These are phyloP conservation scores for Hanseniaspora lachancei DNA, from an alignment of 805 yeast species.

Conservation along the genomic window DNA sequence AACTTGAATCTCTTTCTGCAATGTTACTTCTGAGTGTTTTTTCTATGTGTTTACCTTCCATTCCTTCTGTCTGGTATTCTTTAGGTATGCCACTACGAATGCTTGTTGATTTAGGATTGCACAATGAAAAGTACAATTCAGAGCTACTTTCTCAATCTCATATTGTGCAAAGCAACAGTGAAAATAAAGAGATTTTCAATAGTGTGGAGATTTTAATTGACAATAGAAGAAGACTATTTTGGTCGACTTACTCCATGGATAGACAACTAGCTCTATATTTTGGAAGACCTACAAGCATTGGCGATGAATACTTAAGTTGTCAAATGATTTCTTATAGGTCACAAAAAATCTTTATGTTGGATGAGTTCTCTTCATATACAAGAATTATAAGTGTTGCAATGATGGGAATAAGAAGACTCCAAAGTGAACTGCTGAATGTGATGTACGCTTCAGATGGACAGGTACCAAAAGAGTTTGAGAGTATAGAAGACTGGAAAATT, in stretches of 20 bases:
- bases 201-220: slow-evolving; percentile 50
- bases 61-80: slow-evolving; percentile 88
- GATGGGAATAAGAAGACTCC: slow-evolving; percentile 58
- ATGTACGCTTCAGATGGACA: slow-evolving; percentile 56
- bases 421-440: slow-evolving; percentile 60
- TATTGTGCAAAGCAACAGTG: too few species aligned
- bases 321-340: slow-evolving; percentile 38
- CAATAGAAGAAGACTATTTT: slow-evolving; percentile 60
- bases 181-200: slow-evolving; percentile 2
- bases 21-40: slow-evolving; percentile 54
- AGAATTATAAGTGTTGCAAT: slow-evolving; percentile 51
- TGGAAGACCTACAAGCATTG: slow-evolving; percentile 80
- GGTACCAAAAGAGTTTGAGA: slow-evolving; percentile 48
- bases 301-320: slow-evolving; percentile 63
- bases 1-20: slow-evolving; percentile 63
- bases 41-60: slow-evolving; percentile 76
- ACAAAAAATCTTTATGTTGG: neutral
- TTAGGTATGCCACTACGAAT: slow-evolving; percentile 67
- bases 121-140: slow-evolving; percentile 41
- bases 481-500: slow-evolving; percentile 49
- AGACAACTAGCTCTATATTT: slow-evolving; percentile 75
- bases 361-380: neutral
- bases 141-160: neutral
- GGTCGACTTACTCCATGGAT: slow-evolving; percentile 83
- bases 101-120: slow-evolving; percentile 75